phyloP scores from a whole-genome alignment of 2,329 filamentous ascomycete genomes.

The Alternaria solani region DNA sequence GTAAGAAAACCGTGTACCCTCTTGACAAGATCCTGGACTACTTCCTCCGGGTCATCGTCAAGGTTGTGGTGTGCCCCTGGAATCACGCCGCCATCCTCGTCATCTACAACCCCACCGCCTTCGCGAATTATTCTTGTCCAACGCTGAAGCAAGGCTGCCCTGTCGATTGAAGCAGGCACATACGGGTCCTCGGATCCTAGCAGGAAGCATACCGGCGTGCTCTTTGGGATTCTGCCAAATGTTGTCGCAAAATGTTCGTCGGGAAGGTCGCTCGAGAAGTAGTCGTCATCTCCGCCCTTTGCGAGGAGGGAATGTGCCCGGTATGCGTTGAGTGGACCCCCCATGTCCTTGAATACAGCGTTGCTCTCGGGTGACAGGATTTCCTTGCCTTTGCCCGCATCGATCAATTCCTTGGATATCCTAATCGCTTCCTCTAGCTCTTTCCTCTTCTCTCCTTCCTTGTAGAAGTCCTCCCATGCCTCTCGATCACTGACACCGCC shows the following conservation, averaged over 20 bases:
- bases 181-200: conserved; percentile 72
- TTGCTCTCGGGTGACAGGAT: conserved; percentile 58
- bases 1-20: conserved; percentile 61
- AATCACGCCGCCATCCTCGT: conserved; percentile 59
- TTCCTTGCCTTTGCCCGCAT: conserved; percentile 62
- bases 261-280: conserved; percentile 81
- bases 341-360: conserved; percentile 35
- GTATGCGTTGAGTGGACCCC: conserved; percentile 62
- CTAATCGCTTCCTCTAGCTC: conserved; percentile 45
- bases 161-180: conserved; percentile 67
- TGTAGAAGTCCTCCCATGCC: conserved; percentile 52
- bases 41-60: conserved; percentile 55
- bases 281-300: conserved; percentile 78
- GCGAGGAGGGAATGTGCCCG: conserved; percentile 67
- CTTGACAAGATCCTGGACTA: conserved; percentile 59
- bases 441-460: conserved; percentile 31
- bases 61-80: conserved; percentile 61
- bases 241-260: conserved; percentile 65
- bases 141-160: conserved; percentile 62
- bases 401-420: conserved; percentile 64
- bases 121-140: conserved; percentile 61
- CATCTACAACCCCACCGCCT: conserved; percentile 59
- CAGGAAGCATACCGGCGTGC: conserved; percentile 68
- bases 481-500: conserved; percentile 82
- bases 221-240: conserved; percentile 68